Conservation (phyloP, 73 alveolate genomes). For the Strombidium stylifer region DNA sequence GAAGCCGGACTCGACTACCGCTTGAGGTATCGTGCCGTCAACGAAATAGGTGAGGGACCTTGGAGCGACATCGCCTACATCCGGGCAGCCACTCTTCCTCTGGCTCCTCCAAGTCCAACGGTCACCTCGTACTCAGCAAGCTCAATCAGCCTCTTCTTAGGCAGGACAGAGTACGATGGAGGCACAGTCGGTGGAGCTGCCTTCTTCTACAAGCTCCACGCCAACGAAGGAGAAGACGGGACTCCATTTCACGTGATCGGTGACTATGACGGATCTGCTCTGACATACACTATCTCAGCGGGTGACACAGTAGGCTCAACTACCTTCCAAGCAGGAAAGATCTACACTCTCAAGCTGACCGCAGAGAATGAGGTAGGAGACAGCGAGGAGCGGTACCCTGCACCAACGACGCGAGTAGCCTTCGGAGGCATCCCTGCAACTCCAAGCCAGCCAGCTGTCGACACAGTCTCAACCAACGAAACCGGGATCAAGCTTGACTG, state of each 20-base stretch:
- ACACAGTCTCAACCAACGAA: conserved; percentile 14
- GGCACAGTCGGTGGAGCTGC: conserved; percentile 22
- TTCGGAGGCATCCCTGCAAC: conserved; percentile 43
- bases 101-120: conserved; percentile 44
- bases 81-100: conserved; percentile 52
- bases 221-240: conserved; percentile 24
- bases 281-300: not conserved
- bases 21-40: conserved; percentile 49
- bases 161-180: conserved; percentile 44
- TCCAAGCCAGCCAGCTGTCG: conserved; percentile 43
- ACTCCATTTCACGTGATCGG: conserved; percentile 9
- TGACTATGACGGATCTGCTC: not conserved
- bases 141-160: not conserved
- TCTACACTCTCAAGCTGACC: conserved; percentile 17
- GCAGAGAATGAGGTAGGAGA: conserved; percentile 41
- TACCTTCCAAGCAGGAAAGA: conserved; percentile 3
- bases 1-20: conserved; percentile 32
- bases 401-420: conserved; percentile 34
- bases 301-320: conserved; percentile 2
- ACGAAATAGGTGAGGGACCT: conserved; percentile 47
- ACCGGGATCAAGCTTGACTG: conserved; percentile 31
- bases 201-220: conserved; percentile 16
- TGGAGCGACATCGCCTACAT: conserved; percentile 52
- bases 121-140: conserved; percentile 20
- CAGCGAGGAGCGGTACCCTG: conserved; percentile 24